These are phyloP conservation scores for Nicotiana noctiflora DNA, from an alignment of 257 asterid genomes.

Conservation along the genomic window DNA sequence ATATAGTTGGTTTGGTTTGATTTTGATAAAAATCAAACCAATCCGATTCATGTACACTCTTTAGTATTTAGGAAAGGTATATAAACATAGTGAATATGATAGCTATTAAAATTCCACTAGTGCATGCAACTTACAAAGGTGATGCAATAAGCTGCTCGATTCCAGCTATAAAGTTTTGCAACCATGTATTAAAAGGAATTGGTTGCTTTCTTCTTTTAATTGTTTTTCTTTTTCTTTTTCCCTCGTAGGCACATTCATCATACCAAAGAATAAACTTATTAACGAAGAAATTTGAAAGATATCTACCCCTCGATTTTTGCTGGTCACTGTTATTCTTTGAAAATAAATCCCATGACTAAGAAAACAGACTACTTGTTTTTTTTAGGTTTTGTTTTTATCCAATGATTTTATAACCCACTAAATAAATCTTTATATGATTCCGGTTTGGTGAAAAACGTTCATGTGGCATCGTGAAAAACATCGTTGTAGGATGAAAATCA, in stretches of 20 bases:
- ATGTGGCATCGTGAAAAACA: conserved; percentile 1
- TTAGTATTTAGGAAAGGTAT: background rate
- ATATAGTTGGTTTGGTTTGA: too few species aligned
- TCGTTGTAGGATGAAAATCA: background rate
- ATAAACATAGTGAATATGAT: too few species aligned
- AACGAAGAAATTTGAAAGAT: background rate
- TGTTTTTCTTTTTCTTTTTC: too few species aligned
- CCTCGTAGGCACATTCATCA: background rate
- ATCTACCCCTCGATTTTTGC: background rate
- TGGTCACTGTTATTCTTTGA: background rate
- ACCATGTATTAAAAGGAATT: background rate
- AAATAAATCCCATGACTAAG: background rate
- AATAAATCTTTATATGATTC: background rate
- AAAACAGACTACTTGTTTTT: background rate
- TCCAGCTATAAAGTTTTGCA: background rate
- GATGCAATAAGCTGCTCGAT: background rate
- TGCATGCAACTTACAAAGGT: background rate
- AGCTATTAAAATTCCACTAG: background rate
- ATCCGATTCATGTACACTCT: too few species aligned
- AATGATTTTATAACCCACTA: background rate
- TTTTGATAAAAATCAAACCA: too few species aligned
- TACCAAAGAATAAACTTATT: background rate
- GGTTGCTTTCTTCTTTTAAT: background rate
- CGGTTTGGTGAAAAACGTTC: background rate
- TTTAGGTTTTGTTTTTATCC: background rate